Evolutionary conservation across 169 alveolate genomes (phyloP).

Genomic region (Eimeria maxima): DNA sequence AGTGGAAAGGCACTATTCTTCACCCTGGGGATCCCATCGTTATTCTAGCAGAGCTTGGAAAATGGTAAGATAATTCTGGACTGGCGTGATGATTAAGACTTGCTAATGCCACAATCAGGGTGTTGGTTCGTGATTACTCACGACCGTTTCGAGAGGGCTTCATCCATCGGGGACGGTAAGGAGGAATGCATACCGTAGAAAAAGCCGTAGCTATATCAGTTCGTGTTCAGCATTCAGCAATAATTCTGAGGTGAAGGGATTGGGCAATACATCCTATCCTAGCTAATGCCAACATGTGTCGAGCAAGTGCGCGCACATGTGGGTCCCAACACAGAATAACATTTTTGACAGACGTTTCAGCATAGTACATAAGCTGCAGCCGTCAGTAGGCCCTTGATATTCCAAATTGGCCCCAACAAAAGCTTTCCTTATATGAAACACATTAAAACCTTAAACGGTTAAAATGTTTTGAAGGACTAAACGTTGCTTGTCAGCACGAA

Average conservation of each 20-base stretch:
- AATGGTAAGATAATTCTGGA: neutral
- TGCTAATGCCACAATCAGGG: neutral
- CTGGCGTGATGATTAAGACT: neutral
- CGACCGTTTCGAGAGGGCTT: conserved; percentile 29
- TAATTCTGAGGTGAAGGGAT: neutral
- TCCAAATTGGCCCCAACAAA: neutral
- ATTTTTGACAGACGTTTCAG: neutral
- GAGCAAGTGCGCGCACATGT: conserved; percentile 18
- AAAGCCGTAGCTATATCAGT: neutral
- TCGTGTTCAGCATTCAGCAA: neutral
- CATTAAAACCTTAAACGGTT: neutral
- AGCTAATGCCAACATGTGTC: conserved; percentile 1
- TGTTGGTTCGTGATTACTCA: conserved; percentile 35
- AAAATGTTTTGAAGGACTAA: neutral
- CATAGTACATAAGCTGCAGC: neutral
- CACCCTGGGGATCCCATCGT: conserved; percentile 28
- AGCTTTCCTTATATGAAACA: neutral
- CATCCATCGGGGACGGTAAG: conserved; percentile 42
- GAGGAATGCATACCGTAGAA: neutral
- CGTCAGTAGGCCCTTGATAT: neutral
- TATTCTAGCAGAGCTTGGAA: conserved; percentile 37
- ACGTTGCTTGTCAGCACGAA: neutral
- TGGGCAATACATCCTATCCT: neutral
- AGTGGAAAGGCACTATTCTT: conserved; percentile 6
- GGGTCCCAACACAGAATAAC: neutral